These are phyloP conservation scores for Nymphaea thermarum DNA, from an alignment of 164 flowering plant genomes.

Conservation along the genomic window DNA sequence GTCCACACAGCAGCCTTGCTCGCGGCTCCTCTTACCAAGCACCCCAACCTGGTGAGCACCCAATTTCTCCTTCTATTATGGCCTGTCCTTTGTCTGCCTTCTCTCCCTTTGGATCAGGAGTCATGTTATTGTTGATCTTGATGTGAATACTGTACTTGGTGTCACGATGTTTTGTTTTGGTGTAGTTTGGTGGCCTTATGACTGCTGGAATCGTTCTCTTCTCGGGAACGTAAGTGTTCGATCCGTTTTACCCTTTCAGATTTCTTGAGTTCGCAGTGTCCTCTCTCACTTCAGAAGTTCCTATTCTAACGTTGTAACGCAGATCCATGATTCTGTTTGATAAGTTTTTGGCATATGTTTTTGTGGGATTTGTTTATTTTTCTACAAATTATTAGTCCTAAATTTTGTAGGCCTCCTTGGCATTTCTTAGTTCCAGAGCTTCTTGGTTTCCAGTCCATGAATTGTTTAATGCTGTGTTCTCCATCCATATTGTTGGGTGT, in stretches of 20 bases:
- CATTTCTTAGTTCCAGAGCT: too few species aligned
- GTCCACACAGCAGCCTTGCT: conserved; percentile 88
- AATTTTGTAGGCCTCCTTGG: too few species aligned
- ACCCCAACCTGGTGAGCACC: conserved; percentile 58
- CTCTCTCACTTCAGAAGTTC: too few species aligned
- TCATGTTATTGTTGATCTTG: neutral
- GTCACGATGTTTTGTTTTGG: too few species aligned
- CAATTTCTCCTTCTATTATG: conserved; percentile 1
- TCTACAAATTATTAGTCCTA: too few species aligned
- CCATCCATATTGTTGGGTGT: too few species aligned
- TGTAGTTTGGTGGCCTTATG: conserved; percentile 82
- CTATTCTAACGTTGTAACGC: too few species aligned
- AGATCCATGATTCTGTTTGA: too few species aligned
- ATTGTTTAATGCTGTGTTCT: too few species aligned
- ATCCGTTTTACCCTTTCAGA: neutral
- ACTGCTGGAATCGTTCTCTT: conserved; percentile 80
- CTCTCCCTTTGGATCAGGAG: neutral
- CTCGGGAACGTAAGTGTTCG: conserved; percentile 79
- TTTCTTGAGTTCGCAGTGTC: neutral
- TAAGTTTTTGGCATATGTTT: too few species aligned
- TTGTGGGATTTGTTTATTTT: too few species aligned
- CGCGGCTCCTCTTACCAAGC: conserved; percentile 63
- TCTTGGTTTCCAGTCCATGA: too few species aligned
- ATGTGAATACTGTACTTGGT: neutral
- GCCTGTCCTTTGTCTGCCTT: conserved; percentile 1